Base-by-base conservation (phyloP, 176 grass and related monocot genomes). In the Carex parvula region DNA sequence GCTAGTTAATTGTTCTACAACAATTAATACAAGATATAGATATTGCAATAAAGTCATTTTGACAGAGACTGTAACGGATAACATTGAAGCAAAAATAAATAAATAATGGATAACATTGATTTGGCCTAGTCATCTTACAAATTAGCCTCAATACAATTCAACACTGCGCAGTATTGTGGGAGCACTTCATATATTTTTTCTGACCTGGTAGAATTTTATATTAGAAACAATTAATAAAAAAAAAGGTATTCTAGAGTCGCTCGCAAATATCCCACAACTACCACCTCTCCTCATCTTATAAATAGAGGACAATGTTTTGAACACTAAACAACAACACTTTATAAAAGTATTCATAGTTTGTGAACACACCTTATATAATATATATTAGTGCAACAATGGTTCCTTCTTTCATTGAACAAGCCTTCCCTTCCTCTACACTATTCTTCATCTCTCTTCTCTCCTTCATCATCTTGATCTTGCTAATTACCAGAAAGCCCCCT, bases 211-310 rank as follows among this genome's bases (percentile, higher is more conserved):
- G 8, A 73, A 73, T 73, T 24, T 24, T 21, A 73, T 22, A 73
- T 46, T 44, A 9, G 37, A 42, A 13, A 50, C 26, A n/a, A n/a
- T n/a, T n/a, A 65, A 68, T 68, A 1, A 37, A 68, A 18, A 68
- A 39, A 39, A 68, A 32, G 13, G 6, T 68, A 14, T 39, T 68
- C 32, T 67, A 26, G 21, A 26, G 11, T 53, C 44, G 44, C 17
- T 11, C 71, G 15, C 12, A 32, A 41, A 39, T 9, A 78, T n/a
- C 22, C 50, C 52, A 56, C 73, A 57, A 78, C 73, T 57, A 78
- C 73, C 52, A 78, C 73, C 53, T 56, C 73, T 33, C 22, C 37
- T n/a, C n/a, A n/a, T 44, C 37, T 9, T 32, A 57, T 81, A 81
- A 63, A 81, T 48, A 46, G 8, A 12, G 7, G 41, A 42, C 1